phyloP scores from a whole-genome alignment of 208 protist genomes.

The Wallacemonas sp. region DNA sequence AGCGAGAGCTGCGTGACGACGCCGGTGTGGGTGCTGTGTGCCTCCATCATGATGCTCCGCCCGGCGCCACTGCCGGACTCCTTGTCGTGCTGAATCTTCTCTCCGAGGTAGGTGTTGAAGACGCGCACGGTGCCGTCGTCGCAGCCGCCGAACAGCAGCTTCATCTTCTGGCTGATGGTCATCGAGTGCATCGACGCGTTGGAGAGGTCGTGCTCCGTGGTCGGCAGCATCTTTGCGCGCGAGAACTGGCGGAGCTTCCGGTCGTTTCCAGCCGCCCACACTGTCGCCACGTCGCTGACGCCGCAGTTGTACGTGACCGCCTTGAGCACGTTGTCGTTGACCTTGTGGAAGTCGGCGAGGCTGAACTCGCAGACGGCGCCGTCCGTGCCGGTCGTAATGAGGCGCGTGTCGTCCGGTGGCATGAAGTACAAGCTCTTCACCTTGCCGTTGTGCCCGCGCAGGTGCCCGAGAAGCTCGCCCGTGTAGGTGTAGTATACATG shows the following conservation, averaged over 20 bases:
- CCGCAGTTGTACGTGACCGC: slow-evolving; percentile 91
- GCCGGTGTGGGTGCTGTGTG: slow-evolving; percentile 83
- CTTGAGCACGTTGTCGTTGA: slow-evolving; percentile 93
- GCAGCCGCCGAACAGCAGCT: slow-evolving; percentile 94
- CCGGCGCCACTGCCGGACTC: slow-evolving; percentile 26
- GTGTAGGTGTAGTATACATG: slow-evolving; percentile 97
- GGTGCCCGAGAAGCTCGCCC: slow-evolving; percentile 93
- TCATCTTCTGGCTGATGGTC: slow-evolving; percentile 83
- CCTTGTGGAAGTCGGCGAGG: slow-evolving; percentile 92
- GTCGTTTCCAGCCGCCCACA: slow-evolving; percentile 95
- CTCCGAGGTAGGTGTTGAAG: slow-evolving; percentile 90
- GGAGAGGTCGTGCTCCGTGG: slow-evolving; percentile 71
- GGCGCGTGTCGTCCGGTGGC: slow-evolving; percentile 89
- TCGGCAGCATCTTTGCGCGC: slow-evolving; percentile 54
- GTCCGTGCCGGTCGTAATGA: slow-evolving; percentile 94
- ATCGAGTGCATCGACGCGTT: slow-evolving; percentile 84
- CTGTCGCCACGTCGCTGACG: slow-evolving; percentile 73
- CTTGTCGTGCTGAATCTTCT: slow-evolving; percentile 59
- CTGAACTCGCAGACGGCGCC: slow-evolving; percentile 96
- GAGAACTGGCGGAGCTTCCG: slow-evolving; percentile 91
- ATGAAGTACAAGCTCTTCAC: slow-evolving; percentile 88
- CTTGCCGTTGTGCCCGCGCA: slow-evolving; percentile 96
- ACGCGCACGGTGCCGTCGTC: slow-evolving; percentile 93
- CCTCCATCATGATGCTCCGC: slow-evolving; percentile 82
- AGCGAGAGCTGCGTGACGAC: slow-evolving; percentile 84